Percentiles rank a stretch among this genome's conserved stretches.
Evolutionary conservation across 2,329 filamentous ascomycete species (phyloP).

Genomic region (Keithomyces neogunnii): DNA sequence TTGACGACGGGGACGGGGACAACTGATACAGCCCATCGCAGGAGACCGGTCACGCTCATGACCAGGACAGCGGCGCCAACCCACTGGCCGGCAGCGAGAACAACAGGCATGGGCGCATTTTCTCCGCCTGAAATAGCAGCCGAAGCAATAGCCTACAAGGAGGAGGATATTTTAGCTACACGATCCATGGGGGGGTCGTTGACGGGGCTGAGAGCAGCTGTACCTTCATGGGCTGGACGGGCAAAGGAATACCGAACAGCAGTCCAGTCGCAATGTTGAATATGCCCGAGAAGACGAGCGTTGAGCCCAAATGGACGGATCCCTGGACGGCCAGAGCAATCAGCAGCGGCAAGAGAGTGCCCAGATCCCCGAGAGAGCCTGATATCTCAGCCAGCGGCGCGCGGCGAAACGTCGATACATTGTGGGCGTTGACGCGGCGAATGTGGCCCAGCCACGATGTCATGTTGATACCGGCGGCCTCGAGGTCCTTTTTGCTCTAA

Average conservation of each 20-base stretch:
- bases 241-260: conserved; percentile 79
- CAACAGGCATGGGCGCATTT: conserved; percentile 39
- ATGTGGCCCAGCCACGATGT: conserved; percentile 19
- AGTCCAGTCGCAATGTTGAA: conserved; percentile 79
- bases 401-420: conserved; percentile 37
- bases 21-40: conserved; percentile 62
- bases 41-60: conserved; percentile 70
- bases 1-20: conserved; percentile 86
- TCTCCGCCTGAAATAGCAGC: conserved; percentile 71
- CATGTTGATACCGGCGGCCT: conserved; percentile 9
- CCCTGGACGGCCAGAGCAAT: conserved; percentile 72
- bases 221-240: conserved; percentile 80
- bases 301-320: conserved; percentile 74
- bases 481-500: too few relatives aligned
- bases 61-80: conserved; percentile 66
- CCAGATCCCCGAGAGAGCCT: conserved; percentile 78
- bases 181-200: not conserved
- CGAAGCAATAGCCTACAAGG: conserved; percentile 68
- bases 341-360: conserved; percentile 82
- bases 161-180: not conserved
- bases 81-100: conserved; percentile 70
- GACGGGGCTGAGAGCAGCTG: not conserved
- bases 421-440: conserved; percentile 33
- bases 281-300: conserved; percentile 78
- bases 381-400: conserved; percentile 65